Evolutionary conservation across 208 protist genomes (phyloP).

Genomic region (Acanthamoeba lenticulata): DNA sequence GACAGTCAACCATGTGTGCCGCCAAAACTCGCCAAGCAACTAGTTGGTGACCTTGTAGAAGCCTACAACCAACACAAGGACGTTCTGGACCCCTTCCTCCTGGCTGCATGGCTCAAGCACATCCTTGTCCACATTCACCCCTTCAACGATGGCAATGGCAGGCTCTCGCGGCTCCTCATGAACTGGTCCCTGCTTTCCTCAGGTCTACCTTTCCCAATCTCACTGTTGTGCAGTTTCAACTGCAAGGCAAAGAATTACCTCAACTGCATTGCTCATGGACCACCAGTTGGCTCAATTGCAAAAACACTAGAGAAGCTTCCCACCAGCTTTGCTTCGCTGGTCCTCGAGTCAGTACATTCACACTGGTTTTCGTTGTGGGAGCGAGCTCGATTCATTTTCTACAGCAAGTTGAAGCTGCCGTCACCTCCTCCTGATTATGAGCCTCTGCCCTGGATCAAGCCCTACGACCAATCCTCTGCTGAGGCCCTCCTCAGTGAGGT

Average conservation of each 20-base stretch:
- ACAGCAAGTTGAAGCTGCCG: neutral
- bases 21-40: neutral
- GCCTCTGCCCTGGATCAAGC: too few relatives aligned
- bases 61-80: neutral
- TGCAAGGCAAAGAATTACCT: neutral
- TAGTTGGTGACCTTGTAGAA: neutral
- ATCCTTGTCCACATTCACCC: constrained; percentile 47
- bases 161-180: neutral
- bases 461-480: too few relatives aligned
- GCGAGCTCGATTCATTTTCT: neutral
- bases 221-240: neutral
- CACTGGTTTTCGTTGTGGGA: neutral
- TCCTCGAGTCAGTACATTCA: neutral
- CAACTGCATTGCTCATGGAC: neutral
- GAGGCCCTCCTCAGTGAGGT: neutral
- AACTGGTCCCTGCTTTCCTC: constrained; percentile 42
- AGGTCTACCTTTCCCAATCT: constrained; percentile 35
- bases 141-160: constrained; percentile 42
- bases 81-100: neutral
- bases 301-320: neutral
- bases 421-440: neutral
- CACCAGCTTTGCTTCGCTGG: neutral
- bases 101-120: constrained; percentile 40
- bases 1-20: neutral
- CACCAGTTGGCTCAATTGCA: neutral